Percentiles rank a stretch among this genome's conserved stretches.
Evolutionary conservation across 805 yeast species (phyloP).

Genomic region (baker's yeast (Saccharomyces cerevisiae)): DNA sequence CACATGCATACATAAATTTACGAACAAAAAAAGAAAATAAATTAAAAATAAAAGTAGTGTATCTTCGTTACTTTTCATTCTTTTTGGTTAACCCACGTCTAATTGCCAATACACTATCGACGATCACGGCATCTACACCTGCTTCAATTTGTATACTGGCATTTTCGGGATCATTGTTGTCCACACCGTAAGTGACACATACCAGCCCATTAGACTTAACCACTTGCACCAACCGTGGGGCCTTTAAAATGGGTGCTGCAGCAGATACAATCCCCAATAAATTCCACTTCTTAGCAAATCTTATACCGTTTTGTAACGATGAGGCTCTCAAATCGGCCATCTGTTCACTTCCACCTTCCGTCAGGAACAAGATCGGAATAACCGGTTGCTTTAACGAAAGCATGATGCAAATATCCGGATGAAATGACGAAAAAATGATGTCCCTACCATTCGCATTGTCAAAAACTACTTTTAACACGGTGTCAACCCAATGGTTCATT

Average conservation of each 20-base stretch:
- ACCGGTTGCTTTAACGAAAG: constrained; percentile 87
- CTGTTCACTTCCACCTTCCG: constrained; percentile 75
- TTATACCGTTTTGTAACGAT: constrained; percentile 80
- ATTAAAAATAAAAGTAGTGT: not conserved
- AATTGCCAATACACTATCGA: constrained; percentile 89
- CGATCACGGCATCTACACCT: constrained; percentile 98
- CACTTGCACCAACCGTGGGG: constrained; percentile 86
- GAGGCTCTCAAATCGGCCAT: constrained; percentile 89
- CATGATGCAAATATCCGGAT: constrained; percentile 84
- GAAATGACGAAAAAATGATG: constrained; percentile 84
- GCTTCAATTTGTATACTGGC: constrained; percentile 82
- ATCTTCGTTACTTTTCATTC: not conserved
- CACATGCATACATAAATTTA: not conserved
- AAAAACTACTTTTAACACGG: constrained; percentile 70
- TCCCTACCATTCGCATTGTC: constrained; percentile 75
- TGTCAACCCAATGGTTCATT: constrained; percentile 81
- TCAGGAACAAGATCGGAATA: constrained; percentile 80
- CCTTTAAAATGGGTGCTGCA: constrained; percentile 73
- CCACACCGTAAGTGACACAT: constrained; percentile 83
- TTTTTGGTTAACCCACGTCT: constrained; percentile 60
- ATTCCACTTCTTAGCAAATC: constrained; percentile 88
- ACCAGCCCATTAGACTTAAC: constrained; percentile 87
- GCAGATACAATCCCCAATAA: constrained; percentile 86
- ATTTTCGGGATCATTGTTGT: constrained; percentile 76
- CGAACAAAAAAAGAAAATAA: not conserved